phyloP scores from a whole-genome alignment of 2,329 filamentous ascomycete genomes.

The Colletotrichum tropicicola region DNA sequence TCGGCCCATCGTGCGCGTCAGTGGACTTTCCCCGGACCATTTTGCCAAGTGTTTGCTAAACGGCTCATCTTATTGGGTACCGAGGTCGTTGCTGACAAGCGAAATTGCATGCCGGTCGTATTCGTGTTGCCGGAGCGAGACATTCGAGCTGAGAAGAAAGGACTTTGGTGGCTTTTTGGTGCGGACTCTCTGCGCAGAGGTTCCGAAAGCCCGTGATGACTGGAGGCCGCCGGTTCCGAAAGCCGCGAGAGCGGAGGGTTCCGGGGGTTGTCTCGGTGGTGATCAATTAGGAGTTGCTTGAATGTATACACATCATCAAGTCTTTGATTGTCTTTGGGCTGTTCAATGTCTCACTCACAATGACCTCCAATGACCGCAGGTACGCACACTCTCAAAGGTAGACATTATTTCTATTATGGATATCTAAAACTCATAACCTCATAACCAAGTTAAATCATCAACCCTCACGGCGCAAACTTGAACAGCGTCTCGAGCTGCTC shows the following conservation, averaged over 20 bases:
- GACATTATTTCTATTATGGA: not conserved
- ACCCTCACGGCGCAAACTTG: conserved; percentile 14
- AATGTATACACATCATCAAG: not conserved
- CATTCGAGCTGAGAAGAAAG: not conserved
- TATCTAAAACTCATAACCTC: conserved; percentile 3
- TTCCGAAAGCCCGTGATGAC: not conserved
- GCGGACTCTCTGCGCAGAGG: not conserved
- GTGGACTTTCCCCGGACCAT: no score
- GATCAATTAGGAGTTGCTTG: not conserved
- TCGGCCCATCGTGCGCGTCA: conserved; percentile 6
- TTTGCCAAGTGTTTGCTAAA: not conserved
- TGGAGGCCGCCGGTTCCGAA: not conserved
- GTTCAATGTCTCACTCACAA: no score
- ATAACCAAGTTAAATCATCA: not conserved
- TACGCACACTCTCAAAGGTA: no score
- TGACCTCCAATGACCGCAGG: no score
- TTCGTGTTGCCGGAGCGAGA: not conserved
- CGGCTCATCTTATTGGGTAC: not conserved
- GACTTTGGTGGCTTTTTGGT: not conserved
- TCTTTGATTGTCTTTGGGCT: no score
- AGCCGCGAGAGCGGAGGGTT: not conserved
- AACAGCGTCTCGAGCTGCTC: conserved; percentile 26
- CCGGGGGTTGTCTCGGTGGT: not conserved
- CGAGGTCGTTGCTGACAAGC: not conserved
- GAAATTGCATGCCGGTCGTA: conserved; percentile 13